phyloP scores from a whole-genome alignment of 257 asterid species.

The Scutellaria baicalensis region DNA sequence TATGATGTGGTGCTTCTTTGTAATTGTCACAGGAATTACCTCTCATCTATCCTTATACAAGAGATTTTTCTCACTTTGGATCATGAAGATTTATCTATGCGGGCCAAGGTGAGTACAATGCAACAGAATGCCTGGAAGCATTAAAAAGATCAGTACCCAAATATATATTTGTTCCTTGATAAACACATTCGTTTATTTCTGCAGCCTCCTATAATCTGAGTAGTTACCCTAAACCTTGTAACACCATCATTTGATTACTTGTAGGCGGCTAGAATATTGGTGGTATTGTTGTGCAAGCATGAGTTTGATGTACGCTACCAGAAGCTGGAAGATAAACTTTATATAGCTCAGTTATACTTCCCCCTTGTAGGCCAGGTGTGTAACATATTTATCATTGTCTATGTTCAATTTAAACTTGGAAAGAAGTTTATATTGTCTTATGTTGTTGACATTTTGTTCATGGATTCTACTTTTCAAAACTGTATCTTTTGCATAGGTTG shows the following conservation, averaged over 20 bases:
- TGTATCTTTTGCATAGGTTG: not conserved
- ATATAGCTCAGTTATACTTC: slow-evolving; percentile 91
- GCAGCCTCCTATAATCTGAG: slow-evolving; percentile 2
- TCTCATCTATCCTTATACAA: slow-evolving; percentile 91
- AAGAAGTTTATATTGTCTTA: not conserved
- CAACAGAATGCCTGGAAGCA: slow-evolving; percentile 7
- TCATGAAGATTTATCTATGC: slow-evolving; percentile 92
- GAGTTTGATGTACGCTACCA: slow-evolving; percentile 96
- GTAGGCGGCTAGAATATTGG: slow-evolving; percentile 92
- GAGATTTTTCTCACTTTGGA: slow-evolving; percentile 99
- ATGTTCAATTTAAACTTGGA: slow-evolving; percentile 2
- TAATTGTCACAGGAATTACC: slow-evolving; percentile 66
- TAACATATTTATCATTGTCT: slow-evolving; percentile 3
- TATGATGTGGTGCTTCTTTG: slow-evolving; percentile 14
- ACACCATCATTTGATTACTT: slow-evolving; percentile 20
- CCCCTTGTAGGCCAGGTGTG: slow-evolving; percentile 96
- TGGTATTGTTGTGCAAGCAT: slow-evolving; percentile 92
- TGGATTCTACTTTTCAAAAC: not conserved
- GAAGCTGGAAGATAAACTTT: slow-evolving; percentile 94
- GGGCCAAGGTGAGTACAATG: slow-evolving; percentile 69
- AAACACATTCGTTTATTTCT: not conserved
- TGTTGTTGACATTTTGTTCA: not conserved
- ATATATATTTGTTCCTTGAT: slow-evolving; percentile 3
- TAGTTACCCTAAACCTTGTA: slow-evolving; percentile 4
- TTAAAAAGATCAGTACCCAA: slow-evolving; percentile 2